A percentile compares a stretch with the other conserved stretches of the same genome.
phyloP scores from a whole-genome alignment of 2,329 filamentous ascomycete species.

The Mycocentrospora acerina region DNA sequence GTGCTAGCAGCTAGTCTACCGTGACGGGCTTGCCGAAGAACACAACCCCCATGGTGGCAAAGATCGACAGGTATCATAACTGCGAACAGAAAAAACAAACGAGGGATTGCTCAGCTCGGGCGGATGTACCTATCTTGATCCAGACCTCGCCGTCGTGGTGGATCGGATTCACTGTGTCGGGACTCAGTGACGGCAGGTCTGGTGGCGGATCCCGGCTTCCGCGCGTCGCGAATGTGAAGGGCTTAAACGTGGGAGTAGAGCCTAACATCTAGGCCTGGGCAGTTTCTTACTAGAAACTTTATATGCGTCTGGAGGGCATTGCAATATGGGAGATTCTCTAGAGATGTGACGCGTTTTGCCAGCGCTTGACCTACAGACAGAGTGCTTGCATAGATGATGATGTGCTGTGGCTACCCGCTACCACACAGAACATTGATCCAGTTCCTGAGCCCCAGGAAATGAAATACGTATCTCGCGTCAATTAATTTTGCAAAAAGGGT shows the following conservation, averaged over 20 bases:
- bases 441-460: too few species aligned
- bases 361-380: too few species aligned
- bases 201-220: too few species aligned
- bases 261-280: too few species aligned
- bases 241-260: too few species aligned
- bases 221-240: too few species aligned
- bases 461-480: conserved; percentile 10
- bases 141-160: conserved; percentile 8
- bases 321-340: too few species aligned
- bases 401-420: conserved; percentile 27
- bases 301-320: background rate
- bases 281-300: too few species aligned
- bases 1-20: conserved; percentile 15
- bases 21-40: conserved; percentile 21
- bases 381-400: too few species aligned
- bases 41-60: conserved; percentile 1
- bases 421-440: background rate
- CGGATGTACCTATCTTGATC: conserved; percentile 2
- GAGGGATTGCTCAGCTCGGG: conserved; percentile 11
- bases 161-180: conserved; percentile 11
- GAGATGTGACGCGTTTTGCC: too few species aligned
- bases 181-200: too few species aligned
- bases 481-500: conserved; percentile 15
- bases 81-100: conserved; percentile 12
- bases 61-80: conserved; percentile 7